Conservation (phyloP, 441 rosid species). For the Populus hybrid region DNA sequence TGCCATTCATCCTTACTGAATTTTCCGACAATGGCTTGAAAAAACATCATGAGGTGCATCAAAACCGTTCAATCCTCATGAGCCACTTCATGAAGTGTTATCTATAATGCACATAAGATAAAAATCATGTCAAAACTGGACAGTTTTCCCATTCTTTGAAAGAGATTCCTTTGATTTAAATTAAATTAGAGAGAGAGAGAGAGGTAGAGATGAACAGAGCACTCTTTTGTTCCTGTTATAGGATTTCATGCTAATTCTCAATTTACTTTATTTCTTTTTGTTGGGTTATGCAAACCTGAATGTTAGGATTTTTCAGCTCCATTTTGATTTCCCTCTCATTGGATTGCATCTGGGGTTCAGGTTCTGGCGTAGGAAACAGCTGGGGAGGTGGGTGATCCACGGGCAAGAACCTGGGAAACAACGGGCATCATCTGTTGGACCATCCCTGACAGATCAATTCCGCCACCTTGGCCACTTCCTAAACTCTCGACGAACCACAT, state of each 20-base stretch:
- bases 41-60: slow-evolving; percentile 60
- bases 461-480: slow-evolving; percentile 59
- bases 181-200: background rate
- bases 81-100: slow-evolving; percentile 45
- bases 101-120: slow-evolving; percentile 28
- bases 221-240: background rate
- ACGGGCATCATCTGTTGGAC: slow-evolving; percentile 96
- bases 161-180: background rate
- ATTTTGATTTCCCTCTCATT: slow-evolving; percentile 23
- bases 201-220: no score
- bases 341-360: slow-evolving; percentile 31
- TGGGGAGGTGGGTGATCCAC: slow-evolving; percentile 36
- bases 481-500: slow-evolving; percentile 65
- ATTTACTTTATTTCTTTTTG: background rate
- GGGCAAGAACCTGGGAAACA: slow-evolving; percentile 76
- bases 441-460: slow-evolving; percentile 78
- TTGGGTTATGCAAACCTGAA: slow-evolving; percentile 41
- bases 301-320: slow-evolving; percentile 23
- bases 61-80: slow-evolving; percentile 50
- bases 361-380: slow-evolving; percentile 21
- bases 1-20: slow-evolving; percentile 41
- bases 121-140: slow-evolving; percentile 1
- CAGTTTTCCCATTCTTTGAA: background rate
- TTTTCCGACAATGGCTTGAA: slow-evolving; percentile 54
- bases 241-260: background rate